Evolutionary conservation across 1,284 basidiomycete species (phyloP).

Genomic region (Coniophora puteana): DNA sequence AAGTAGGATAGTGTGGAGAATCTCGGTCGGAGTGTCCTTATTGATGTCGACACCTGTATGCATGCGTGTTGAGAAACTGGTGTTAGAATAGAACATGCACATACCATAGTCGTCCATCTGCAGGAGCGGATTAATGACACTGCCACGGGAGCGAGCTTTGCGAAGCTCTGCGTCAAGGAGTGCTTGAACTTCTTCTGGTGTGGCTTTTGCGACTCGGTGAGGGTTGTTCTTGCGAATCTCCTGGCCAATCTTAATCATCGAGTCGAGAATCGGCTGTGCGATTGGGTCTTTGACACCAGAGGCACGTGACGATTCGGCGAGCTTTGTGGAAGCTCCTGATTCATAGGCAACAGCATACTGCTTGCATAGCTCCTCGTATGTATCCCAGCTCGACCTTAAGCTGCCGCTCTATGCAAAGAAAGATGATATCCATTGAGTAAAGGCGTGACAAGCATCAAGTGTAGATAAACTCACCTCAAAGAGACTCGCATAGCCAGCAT

Average conservation of each 20-base stretch:
- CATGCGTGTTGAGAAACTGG: no score
- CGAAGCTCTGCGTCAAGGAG: background rate
- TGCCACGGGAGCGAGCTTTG: background rate
- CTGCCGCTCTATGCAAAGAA: background rate
- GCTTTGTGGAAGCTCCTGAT: background rate
- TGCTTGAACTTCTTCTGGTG: background rate
- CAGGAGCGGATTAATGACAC: background rate
- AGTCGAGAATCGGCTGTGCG: background rate
- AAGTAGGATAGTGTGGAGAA: constrained; percentile 25
- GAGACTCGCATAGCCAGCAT: constrained; percentile 13
- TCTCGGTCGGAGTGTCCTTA: constrained; percentile 25
- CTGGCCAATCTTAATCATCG: background rate
- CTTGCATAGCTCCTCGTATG: background rate
- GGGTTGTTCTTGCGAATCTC: background rate
- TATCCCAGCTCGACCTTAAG: background rate
- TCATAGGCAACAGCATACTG: background rate
- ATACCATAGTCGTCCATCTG: background rate
- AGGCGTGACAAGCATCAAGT: background rate
- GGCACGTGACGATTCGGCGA: background rate
- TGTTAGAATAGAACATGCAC: background rate
- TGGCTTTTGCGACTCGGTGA: background rate
- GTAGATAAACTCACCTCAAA: constrained; percentile 10
- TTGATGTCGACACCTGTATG: background rate
- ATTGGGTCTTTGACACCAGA: background rate
- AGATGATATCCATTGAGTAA: background rate